Percentiles rank a stretch among this genome's conserved stretches.
Evolutionary conservation across 179 eudicot species (phyloP).

Genomic region (Carnegiea gigantea): DNA sequence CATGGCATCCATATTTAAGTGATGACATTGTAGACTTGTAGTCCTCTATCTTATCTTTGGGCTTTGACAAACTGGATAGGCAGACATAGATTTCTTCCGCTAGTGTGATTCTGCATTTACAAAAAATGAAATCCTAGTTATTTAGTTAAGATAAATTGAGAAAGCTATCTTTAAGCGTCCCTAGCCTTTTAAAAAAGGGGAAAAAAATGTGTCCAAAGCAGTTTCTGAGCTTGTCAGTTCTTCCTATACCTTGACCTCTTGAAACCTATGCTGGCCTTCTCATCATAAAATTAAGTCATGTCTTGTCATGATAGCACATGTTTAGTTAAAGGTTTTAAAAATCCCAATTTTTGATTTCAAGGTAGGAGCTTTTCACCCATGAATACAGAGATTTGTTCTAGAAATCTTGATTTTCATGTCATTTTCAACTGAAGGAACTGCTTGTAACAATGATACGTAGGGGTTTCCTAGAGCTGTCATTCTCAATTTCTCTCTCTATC

Average conservation of each 20-base stretch:
- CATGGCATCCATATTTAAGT: too few relatives aligned
- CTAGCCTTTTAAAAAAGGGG: too few relatives aligned
- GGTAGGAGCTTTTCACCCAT: neutral
- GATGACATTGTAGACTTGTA: conserved; percentile 35
- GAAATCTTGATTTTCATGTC: conserved; percentile 15
- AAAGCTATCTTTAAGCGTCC: too few relatives aligned
- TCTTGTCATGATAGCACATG: too few relatives aligned
- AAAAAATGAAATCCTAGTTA: too few relatives aligned
- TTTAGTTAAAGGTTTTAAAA: conserved; percentile 15
- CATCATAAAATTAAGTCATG: too few relatives aligned
- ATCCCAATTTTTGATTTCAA: conserved; percentile 24
- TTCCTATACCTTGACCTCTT: too few relatives aligned
- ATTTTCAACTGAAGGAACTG: conserved; percentile 24
- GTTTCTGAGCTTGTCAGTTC: too few relatives aligned
- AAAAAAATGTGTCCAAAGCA: too few relatives aligned
- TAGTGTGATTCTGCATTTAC: conserved; percentile 55
- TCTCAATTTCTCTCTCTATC: neutral
- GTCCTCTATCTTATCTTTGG: conserved; percentile 56
- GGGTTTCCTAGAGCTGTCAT: conserved; percentile 28
- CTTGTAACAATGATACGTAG: conserved; percentile 6
- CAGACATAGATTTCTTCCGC: conserved; percentile 43
- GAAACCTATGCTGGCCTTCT: too few relatives aligned
- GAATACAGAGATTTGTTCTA: neutral
- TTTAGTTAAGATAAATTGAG: too few relatives aligned
- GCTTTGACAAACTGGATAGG: conserved; percentile 11